Conservation (phyloP, 2,329 filamentous ascomycete species). For the Epichloe aotearoae region DNA sequence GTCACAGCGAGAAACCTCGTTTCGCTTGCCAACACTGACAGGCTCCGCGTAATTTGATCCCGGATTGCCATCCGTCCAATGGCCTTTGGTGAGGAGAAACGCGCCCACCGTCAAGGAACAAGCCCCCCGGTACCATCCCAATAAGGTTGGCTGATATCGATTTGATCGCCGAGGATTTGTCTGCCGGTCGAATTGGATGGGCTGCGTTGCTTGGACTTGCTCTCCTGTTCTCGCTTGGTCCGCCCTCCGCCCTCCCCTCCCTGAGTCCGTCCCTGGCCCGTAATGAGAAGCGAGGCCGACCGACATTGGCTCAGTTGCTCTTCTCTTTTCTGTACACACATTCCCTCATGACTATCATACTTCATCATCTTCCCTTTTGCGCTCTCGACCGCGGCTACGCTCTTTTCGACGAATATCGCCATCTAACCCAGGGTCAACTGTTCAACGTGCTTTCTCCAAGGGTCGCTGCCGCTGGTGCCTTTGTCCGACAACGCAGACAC, state of each 20-base stretch:
- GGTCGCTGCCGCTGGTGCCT: constrained; percentile 27
- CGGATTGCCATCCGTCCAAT: neutral
- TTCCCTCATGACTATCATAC: constrained; percentile 30
- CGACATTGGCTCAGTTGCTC: constrained; percentile 10
- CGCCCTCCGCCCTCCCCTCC: neutral
- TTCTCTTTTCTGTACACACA: constrained; percentile 10
- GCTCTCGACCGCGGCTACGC: constrained; percentile 31
- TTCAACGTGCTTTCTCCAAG: constrained; percentile 30
- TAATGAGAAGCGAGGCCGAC: constrained; percentile 1
- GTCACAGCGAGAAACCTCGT: neutral
- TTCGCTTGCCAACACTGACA: neutral
- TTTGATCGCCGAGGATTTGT: neutral
- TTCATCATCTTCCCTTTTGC: constrained; percentile 31
- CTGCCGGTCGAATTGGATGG: neutral
- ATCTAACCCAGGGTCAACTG: constrained; percentile 24
- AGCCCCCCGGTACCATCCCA: neutral
- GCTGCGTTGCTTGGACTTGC: neutral
- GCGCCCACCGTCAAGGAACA: neutral
- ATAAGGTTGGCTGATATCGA: neutral
- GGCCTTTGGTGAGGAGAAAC: neutral
- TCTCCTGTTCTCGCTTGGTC: neutral
- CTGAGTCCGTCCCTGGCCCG: neutral
- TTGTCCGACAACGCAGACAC: constrained; percentile 23
- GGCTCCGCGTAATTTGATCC: neutral
- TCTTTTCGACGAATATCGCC: constrained; percentile 31